phyloP scores from a whole-genome alignment of 2,329 filamentous ascomycete genomes.

The Rugonectria rugulosa region DNA sequence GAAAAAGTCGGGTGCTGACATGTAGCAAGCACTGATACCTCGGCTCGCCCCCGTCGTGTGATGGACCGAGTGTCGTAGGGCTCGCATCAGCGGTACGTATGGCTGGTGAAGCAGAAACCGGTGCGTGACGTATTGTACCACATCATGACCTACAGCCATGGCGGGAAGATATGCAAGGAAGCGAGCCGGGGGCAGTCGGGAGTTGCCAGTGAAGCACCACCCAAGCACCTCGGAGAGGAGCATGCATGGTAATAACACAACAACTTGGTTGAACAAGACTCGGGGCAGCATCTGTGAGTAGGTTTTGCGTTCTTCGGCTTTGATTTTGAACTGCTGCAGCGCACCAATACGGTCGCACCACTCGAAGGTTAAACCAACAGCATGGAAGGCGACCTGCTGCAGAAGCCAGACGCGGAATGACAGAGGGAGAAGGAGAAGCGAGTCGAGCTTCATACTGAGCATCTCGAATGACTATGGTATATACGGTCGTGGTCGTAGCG shows the following conservation, averaged over 20 bases:
- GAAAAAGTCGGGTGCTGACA: conserved; percentile 1
- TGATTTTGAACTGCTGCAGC: background rate
- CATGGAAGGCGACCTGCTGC: background rate
- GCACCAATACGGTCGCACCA: background rate
- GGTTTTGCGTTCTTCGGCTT: background rate
- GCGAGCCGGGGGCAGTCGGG: background rate
- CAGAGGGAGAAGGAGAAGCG: background rate
- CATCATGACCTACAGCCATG: conserved; percentile 1
- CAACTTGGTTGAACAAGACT: background rate
- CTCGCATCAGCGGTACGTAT: background rate
- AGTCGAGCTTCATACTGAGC: too few species aligned
- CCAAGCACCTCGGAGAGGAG: background rate
- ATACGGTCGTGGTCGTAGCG: too few species aligned
- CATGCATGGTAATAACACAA: background rate
- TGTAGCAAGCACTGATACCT: conserved; percentile 4
- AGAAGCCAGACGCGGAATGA: background rate
- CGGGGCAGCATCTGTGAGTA: background rate
- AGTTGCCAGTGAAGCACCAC: background rate
- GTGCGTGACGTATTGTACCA: background rate
- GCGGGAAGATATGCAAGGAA: background rate
- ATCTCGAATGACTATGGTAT: too few species aligned
- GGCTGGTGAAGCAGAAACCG: background rate
- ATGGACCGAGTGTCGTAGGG: background rate
- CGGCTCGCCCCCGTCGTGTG: background rate
- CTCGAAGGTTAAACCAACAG: background rate